Evolutionary conservation across 2,329 filamentous ascomycete genomes (phyloP), one percentile per base, ranked within the genome.

Genomic region (Ascochyta pisi): DNA sequence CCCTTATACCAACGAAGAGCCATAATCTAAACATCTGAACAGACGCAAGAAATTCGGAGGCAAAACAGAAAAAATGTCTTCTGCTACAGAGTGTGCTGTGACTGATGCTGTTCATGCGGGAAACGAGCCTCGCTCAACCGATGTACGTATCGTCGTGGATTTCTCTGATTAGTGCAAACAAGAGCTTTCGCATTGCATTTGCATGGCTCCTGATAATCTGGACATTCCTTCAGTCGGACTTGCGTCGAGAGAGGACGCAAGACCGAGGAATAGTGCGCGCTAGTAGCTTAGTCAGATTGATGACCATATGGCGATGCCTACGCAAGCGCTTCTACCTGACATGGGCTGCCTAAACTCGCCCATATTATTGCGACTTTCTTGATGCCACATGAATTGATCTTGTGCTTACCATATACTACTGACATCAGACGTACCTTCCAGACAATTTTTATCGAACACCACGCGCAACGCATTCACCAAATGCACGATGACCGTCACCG

Each of bases 401-500:
- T 8, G 16, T 23, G 6, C 29, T 27, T 9, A 27, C 16, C n/a
- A 23, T 15, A 15, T 13, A 4, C 9, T 27, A 29, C 29, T 53
- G 15, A 42, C 35, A 2, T 10, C 16, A 43, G 22, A 16, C 3
- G 16, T 22, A 35, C n/a, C 26, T 31, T 38, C 15, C 26, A 23
- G 26, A 40, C 16, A 37, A 15, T 15, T 19, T 13, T 6, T 1
- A n/a, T 8, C 15, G 13, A 26, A 10, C 15, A 10, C 23, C 15
- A 15, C 39, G 31, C 29, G 12, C 37, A 29, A 37, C 23, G 22
- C 15, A 23, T 13, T 10, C 3, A 33, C 10, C 29, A 35, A 29
- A 4, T 29, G 13, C 23, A 57, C 54, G 31, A 79, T 79, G 76
- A 26, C 73, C 15, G 67, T 79, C 48, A 81, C 79, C n/a, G 79